Conservation (phyloP, 495 filamentous ascomycete genomes). For the Trichocladium antarcticum region DNA sequence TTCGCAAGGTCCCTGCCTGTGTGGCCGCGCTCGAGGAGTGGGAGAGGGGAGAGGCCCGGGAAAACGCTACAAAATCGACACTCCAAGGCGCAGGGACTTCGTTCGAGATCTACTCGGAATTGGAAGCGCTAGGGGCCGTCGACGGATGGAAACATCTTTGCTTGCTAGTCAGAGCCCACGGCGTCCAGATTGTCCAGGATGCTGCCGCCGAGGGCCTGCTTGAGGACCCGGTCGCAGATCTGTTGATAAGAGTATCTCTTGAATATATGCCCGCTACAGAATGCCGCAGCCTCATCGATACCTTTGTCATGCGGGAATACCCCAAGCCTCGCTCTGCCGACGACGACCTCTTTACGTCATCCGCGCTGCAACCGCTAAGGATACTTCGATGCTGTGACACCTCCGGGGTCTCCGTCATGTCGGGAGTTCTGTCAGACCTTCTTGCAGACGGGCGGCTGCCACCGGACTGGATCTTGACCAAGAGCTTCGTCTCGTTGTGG, state of each 20-base stretch:
- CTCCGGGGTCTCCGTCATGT: constrained; percentile 19
- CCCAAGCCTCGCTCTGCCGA: constrained; percentile 25
- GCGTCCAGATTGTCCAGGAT: constrained; percentile 44
- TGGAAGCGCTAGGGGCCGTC: constrained; percentile 49
- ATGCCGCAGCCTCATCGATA: constrained; percentile 30
- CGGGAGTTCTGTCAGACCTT: constrained; percentile 28
- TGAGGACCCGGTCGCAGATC: constrained; percentile 27
- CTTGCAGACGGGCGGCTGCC: constrained; percentile 29
- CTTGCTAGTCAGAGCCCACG: constrained; percentile 55
- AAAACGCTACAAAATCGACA: constrained; percentile 35
- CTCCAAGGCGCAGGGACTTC: constrained; percentile 30
- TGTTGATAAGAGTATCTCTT: constrained; percentile 35
- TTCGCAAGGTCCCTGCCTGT: constrained; percentile 52
- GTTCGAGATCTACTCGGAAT: constrained; percentile 50
- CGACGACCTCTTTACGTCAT: constrained; percentile 17
- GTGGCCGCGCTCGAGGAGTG: constrained; percentile 48
- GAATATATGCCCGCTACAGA: constrained; percentile 29
- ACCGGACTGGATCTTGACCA: constrained; percentile 35
- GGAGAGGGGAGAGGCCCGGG: constrained; percentile 40
- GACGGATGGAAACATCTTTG: constrained; percentile 57
- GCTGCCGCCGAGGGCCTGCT: constrained; percentile 43
- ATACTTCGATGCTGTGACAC: constrained; percentile 21
- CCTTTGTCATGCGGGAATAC: constrained; percentile 26
- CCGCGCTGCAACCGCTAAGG: constrained; percentile 23
- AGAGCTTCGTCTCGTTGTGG: constrained; percentile 32